Evolutionary conservation across 2,329 filamentous ascomycete genomes (phyloP), one percentile per base, ranked within the genome.

Genomic region (Fragosphaeria purpurea): DNA sequence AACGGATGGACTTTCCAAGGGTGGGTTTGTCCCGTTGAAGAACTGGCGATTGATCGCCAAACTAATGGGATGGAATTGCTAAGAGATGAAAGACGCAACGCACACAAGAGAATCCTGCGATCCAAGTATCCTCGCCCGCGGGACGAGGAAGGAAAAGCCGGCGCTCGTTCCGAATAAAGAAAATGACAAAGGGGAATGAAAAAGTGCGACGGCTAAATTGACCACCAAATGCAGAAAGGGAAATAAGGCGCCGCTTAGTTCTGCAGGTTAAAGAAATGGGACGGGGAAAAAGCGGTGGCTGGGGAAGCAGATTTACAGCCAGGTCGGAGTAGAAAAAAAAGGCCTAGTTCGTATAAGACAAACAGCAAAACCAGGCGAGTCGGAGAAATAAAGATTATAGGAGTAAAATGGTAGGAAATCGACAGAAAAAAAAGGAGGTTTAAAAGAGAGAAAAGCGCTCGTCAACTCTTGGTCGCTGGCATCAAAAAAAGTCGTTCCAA

Each of bases 211-310:
- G 43, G 50, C 43, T 46, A 48, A 49, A 49, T 46, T 37, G 42
- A 32, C 10, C 32, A 31, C 50, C 13, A 10, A 42, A 33, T 43
- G 43, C 46, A 46, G 22, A 22, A 22, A 47, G 11, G 13, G 47
- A 46, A 51, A 52, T 46, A 44, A 46, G 40, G 47, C 41, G 47
- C 43, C 43, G 42, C 22, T 30, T 13, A 41, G 41, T 35, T n/a
- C 39, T 50, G 47, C 37, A 50, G 38, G 11, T 44, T n/a, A n/a
- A 35, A 46, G 49, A 47, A 33, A 47, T 37, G 31, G 43, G 40
- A 32, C 39, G 34, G 32, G n/a, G 34, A 54, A 57, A 55, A 54
- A 51, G 50, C 40, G 55, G 55, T 57, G 55, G 55, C 53, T 57
- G 55, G 55, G 46, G 11, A 49, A 31, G 38, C 44, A 37, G 40